Conservation (phyloP, 331 rosid species). For the Dryas integrifolia region DNA sequence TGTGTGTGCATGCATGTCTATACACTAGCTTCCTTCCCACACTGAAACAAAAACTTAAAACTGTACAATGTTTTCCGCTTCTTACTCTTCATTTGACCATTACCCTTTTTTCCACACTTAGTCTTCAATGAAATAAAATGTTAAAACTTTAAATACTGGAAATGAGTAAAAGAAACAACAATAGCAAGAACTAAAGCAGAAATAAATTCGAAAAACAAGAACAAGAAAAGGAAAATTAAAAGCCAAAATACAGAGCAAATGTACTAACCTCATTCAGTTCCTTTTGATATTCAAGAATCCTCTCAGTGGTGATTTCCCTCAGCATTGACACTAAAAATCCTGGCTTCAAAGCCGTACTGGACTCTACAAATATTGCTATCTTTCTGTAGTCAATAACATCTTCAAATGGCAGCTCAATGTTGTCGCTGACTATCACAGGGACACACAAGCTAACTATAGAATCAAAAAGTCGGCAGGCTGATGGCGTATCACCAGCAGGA, state of each 20-base stretch:
- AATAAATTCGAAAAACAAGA: slow-evolving; percentile 2
- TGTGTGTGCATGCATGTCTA: neutral
- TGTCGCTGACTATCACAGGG: slow-evolving; percentile 85
- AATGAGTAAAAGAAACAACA: neutral
- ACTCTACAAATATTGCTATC: slow-evolving; percentile 76
- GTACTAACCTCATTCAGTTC: slow-evolving; percentile 75
- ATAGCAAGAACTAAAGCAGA: neutral
- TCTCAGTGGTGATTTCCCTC: slow-evolving; percentile 48
- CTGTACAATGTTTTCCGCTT: neutral
- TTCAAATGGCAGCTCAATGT: slow-evolving; percentile 89
- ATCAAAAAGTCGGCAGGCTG: slow-evolving; percentile 92
- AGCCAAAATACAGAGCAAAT: slow-evolving; percentile 11
- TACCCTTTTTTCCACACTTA: neutral
- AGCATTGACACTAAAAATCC: slow-evolving; percentile 64
- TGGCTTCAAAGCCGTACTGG: slow-evolving; percentile 58
- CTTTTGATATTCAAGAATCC: slow-evolving; percentile 70
- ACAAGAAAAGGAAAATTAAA: neutral
- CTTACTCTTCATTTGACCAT: neutral
- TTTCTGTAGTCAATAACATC: slow-evolving; percentile 79
- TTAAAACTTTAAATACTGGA: neutral
- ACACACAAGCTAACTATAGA: slow-evolving; percentile 88
- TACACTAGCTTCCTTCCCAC: neutral
- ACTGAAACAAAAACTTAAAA: neutral
- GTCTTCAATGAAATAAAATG: neutral
- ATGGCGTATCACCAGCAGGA: slow-evolving; percentile 99